Conservation (phyloP, 805 yeast genomes). For the Lipomyces sp. region DNA sequence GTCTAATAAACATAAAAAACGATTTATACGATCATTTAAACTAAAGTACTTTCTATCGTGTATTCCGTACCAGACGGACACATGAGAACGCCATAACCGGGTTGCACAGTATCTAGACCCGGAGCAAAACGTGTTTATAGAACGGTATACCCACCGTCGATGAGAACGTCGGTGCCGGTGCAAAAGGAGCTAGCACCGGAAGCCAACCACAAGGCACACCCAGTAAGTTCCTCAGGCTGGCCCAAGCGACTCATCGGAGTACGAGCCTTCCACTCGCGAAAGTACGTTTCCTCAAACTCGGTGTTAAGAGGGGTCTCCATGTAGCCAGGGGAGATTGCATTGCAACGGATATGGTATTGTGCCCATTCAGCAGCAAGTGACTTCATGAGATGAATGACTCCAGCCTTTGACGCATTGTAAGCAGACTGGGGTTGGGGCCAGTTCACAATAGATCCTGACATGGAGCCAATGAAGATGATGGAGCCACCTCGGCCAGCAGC, state of each 20-base stretch:
- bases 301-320: slow-evolving; percentile 72
- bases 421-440: slow-evolving; percentile 72
- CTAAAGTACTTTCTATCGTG: too few relatives aligned
- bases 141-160: slow-evolving; percentile 62
- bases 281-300: slow-evolving; percentile 54
- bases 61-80: too few relatives aligned
- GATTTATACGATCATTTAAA: too few relatives aligned
- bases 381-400: slow-evolving; percentile 66
- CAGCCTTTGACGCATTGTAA: slow-evolving; percentile 76
- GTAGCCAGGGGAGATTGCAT: slow-evolving; percentile 71
- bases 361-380: slow-evolving; percentile 80
- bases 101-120: too few relatives aligned
- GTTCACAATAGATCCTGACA: slow-evolving; percentile 75
- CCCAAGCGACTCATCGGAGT: slow-evolving; percentile 73
- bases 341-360: slow-evolving; percentile 65
- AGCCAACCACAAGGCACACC: slow-evolving; percentile 66
- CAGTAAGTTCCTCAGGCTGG: slow-evolving; percentile 68
- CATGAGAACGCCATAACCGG: too few relatives aligned
- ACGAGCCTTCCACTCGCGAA: slow-evolving; percentile 63
- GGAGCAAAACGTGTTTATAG: slow-evolving; percentile 7
- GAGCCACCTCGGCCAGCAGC: slow-evolving; percentile 60
- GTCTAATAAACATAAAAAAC: too few relatives aligned
- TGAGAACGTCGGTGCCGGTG: slow-evolving; percentile 57
- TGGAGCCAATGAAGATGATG: slow-evolving; percentile 68
- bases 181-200: slow-evolving; percentile 51